A percentile compares a stretch with the other conserved stretches of the same genome.
These are phyloP conservation scores for Suhomyces sp. DNA, from an alignment of 805 yeast genomes.

Conservation along the genomic window DNA sequence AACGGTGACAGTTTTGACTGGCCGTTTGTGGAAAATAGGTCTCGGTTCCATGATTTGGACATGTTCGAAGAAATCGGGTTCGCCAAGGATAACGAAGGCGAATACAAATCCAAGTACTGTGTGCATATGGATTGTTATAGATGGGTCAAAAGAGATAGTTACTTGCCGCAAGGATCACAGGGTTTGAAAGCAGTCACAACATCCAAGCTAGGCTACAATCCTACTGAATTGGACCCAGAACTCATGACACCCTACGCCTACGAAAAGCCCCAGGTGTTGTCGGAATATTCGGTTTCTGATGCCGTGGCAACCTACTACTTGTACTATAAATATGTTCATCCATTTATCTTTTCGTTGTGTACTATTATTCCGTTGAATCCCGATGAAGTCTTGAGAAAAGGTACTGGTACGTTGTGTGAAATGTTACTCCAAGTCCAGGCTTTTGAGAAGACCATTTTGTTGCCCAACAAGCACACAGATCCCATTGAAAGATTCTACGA, in stretches of 20 bases:
- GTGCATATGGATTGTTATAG: slow-evolving; percentile 96
- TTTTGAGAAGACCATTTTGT: slow-evolving; percentile 64
- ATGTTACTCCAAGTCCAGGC: slow-evolving; percentile 98
- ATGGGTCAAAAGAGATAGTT: slow-evolving; percentile 98
- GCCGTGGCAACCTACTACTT: slow-evolving; percentile 98
- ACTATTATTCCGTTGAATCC: slow-evolving; percentile 95
- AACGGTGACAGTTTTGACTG: slow-evolving; percentile 99
- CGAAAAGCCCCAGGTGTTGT: slow-evolving; percentile 85
- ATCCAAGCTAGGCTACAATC: slow-evolving; percentile 92
- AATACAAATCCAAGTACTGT: slow-evolving; percentile 88
- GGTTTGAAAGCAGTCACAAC: slow-evolving; percentile 98
- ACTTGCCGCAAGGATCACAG: slow-evolving; percentile 96
- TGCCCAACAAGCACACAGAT: slow-evolving; percentile 92
- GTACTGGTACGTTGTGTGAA: slow-evolving; percentile 98
- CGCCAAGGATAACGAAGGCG: slow-evolving; percentile 83
- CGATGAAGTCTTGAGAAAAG: slow-evolving; percentile 92
- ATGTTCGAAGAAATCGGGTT: slow-evolving; percentile 95
- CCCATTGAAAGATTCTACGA: slow-evolving; percentile 93
- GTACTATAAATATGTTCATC: slow-evolving; percentile 95
- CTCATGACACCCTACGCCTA: slow-evolving; percentile 97
- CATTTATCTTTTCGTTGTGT: slow-evolving; percentile 92
- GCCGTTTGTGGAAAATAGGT: slow-evolving; percentile 94
- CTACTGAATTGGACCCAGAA: slow-evolving; percentile 95
- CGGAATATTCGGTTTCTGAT: slow-evolving; percentile 98
- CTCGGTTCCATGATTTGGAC: slow-evolving; percentile 76